Percentiles rank a stretch among this genome's conserved stretches.
phyloP scores from a whole-genome alignment of 192 early-diverging fungal genomes.

The Piromyces finnis region DNA sequence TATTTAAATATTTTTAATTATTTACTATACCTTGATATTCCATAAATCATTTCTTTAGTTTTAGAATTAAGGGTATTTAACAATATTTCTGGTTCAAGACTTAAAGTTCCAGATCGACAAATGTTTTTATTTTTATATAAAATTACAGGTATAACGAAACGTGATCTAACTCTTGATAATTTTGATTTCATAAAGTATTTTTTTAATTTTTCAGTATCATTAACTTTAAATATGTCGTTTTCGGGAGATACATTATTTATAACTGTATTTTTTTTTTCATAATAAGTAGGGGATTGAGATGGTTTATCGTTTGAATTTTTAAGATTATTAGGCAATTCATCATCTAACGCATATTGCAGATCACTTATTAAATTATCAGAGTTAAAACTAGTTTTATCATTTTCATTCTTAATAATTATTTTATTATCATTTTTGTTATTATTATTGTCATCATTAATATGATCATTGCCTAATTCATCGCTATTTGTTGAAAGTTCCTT shows the following conservation, averaged over 20 bases:
- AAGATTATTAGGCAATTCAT: background rate
- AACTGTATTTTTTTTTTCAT: too few relatives aligned
- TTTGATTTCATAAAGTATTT: background rate
- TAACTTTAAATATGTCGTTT: background rate
- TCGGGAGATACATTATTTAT: background rate
- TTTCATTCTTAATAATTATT: too few relatives aligned
- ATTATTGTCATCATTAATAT: too few relatives aligned
- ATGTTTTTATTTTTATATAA: background rate
- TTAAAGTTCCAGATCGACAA: background rate
- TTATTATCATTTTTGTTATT: too few relatives aligned
- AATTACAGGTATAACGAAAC: background rate
- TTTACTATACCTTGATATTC: too few relatives aligned
- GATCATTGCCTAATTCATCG: background rate
- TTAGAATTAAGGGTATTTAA: background rate
- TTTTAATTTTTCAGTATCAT: background rate
- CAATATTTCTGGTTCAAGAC: background rate
- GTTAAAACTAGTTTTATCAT: too few relatives aligned
- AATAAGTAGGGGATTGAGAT: too few relatives aligned
- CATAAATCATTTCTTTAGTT: background rate
- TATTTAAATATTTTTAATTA: too few relatives aligned
- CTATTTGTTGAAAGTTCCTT: background rate
- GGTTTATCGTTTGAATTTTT: too few relatives aligned
- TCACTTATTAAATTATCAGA: background rate
- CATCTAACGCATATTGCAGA: background rate
- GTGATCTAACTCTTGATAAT: background rate